A percentile compares a stretch with the other conserved stretches of the same genome.
Evolutionary conservation across 2,329 filamentous ascomycete species (phyloP).

Genomic region (Ambrosiella xylebori): DNA sequence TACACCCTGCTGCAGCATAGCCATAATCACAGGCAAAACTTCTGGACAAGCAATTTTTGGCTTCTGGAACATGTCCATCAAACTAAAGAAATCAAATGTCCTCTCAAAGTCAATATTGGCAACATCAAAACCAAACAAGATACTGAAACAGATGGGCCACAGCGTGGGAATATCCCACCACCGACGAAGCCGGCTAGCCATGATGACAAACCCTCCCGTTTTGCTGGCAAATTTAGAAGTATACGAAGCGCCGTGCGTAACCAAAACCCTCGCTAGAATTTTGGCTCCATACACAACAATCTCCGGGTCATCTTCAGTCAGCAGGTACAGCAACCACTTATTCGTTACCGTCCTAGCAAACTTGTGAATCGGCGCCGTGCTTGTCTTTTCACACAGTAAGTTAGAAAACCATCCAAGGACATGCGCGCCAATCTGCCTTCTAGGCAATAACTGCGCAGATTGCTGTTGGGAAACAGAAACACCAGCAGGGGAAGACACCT

Average conservation of each 20-base stretch:
- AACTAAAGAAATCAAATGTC: conserved; percentile 54
- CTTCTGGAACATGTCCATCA: conserved; percentile 57
- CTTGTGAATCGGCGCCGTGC: conserved; percentile 54
- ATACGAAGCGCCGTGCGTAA: conserved; percentile 67
- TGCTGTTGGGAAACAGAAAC: background rate
- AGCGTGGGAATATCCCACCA: conserved; percentile 79
- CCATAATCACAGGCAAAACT: conserved; percentile 59
- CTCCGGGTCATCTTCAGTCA: conserved; percentile 71
- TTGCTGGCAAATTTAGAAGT: conserved; percentile 70
- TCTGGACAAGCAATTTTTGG: conserved; percentile 58
- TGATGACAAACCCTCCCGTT: conserved; percentile 72
- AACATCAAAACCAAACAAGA: conserved; percentile 73
- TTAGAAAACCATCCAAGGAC: conserved; percentile 63
- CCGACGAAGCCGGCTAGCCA: conserved; percentile 62
- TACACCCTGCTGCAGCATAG: conserved; percentile 76
- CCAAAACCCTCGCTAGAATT: conserved; percentile 67
- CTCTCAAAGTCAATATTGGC: conserved; percentile 55
- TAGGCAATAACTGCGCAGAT: background rate
- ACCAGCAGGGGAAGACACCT: conserved; percentile 7
- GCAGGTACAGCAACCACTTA: conserved; percentile 85
- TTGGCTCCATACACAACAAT: conserved; percentile 66
- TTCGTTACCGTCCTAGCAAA: conserved; percentile 92
- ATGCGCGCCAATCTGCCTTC: conserved; percentile 47
- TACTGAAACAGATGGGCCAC: conserved; percentile 77
- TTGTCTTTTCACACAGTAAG: conserved; percentile 58